Conservation (phyloP, 768 basidiomycete genomes). For the Kwoniella pini region DNA sequence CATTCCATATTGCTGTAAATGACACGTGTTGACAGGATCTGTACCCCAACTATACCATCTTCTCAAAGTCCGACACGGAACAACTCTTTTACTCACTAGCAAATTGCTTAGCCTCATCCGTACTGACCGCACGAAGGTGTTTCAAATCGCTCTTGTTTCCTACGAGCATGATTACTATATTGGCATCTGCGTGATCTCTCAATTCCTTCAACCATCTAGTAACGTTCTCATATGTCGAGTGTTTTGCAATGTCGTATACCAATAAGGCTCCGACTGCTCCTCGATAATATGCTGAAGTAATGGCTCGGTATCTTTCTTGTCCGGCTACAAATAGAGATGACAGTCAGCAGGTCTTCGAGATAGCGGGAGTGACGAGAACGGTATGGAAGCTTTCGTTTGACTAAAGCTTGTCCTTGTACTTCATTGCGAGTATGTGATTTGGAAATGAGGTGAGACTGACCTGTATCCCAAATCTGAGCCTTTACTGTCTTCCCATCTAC, state of each 20-base stretch:
- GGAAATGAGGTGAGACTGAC: conserved; percentile 62
- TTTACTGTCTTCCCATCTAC: conserved; percentile 98
- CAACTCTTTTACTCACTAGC: conserved; percentile 77
- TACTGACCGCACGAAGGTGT: conserved; percentile 91
- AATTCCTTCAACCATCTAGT: conserved; percentile 96
- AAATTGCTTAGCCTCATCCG: conserved; percentile 94
- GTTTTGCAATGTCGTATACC: conserved; percentile 57
- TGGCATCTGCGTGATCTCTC: conserved; percentile 79
- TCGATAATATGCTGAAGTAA: conserved; percentile 98
- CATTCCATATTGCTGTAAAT: background rate
- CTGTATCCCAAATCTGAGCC: conserved; percentile 99
- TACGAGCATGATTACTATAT: conserved; percentile 93
- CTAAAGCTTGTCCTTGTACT: too few relatives aligned
- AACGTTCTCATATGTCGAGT: conserved; percentile 81
- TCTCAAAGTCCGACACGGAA: too few relatives aligned
- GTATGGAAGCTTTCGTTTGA: too few relatives aligned
- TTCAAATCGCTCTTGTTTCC: conserved; percentile 99
- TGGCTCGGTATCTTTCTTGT: conserved; percentile 95
- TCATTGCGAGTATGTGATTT: too few relatives aligned
- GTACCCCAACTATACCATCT: too few relatives aligned
- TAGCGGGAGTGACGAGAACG: too few relatives aligned
- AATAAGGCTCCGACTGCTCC: conserved; percentile 68
- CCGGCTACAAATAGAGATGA: conserved; percentile 74
- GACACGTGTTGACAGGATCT: background rate
- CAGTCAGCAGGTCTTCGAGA: too few relatives aligned